Percentiles rank a stretch among this genome's conserved stretches.
These are phyloP conservation scores for Cruciata laevipes DNA, from an alignment of 257 asterid species.

Conservation along the genomic window DNA sequence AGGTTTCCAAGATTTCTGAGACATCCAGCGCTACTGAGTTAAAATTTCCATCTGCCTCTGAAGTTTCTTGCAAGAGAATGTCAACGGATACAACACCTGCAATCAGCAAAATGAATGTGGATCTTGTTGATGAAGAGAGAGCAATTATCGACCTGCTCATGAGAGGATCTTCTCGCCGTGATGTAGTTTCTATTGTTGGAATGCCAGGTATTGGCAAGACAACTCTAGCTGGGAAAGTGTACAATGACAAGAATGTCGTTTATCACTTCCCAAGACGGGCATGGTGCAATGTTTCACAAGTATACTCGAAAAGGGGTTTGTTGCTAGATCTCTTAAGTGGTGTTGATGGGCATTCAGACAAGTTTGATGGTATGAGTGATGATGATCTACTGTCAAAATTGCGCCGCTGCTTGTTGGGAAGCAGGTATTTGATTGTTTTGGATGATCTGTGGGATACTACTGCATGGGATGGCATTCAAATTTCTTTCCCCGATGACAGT, in stretches of 20 bases:
- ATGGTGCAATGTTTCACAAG: not conserved
- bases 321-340: not conserved
- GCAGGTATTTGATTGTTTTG: not conserved
- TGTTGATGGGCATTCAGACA: not conserved
- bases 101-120: not conserved
- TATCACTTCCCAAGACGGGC: not conserved
- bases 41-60: too few species aligned
- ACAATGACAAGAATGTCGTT: not conserved
- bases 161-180: not conserved
- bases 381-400: not conserved
- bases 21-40: not conserved
- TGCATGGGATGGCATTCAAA: not conserved
- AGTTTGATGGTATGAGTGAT: not conserved
- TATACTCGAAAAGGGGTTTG: not conserved
- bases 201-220: conserved; percentile 9
- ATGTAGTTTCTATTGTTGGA: conserved; percentile 1
- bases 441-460: not conserved
- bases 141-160: not conserved
- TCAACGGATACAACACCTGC: not conserved
- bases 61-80: not conserved
- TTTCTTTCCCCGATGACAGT: not conserved
- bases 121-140: not conserved
- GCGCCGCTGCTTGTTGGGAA: not conserved
- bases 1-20: not conserved
- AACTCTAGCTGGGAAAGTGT: not conserved